Evolutionary conservation across 2,329 filamentous ascomycete species (phyloP).

Genomic region (Emmonsia crescens): DNA sequence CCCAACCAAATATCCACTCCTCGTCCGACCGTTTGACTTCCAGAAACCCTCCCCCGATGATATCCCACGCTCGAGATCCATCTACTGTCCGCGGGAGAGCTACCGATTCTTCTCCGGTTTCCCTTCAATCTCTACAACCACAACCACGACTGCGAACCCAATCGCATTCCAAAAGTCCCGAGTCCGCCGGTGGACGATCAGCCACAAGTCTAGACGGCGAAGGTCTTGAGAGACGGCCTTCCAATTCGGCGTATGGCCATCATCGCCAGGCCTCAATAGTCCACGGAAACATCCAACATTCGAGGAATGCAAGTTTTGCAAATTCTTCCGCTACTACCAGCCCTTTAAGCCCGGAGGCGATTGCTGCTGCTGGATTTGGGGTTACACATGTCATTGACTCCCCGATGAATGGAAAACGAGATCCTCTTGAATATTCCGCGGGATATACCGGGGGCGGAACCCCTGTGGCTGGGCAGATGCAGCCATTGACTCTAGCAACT

Average conservation of each 20-base stretch:
- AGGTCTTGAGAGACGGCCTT: slow-evolving; percentile 32
- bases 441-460: slow-evolving; percentile 27
- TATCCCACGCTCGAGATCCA: slow-evolving; percentile 34
- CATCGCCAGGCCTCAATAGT: slow-evolving; percentile 96
- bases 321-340: slow-evolving; percentile 60
- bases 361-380: slow-evolving; percentile 54
- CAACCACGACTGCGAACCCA: slow-evolving; percentile 27
- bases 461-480: slow-evolving; percentile 26
- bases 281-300: slow-evolving; percentile 79
- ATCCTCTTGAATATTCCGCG: slow-evolving; percentile 23
- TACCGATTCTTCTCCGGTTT: slow-evolving; percentile 25
- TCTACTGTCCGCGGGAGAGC: slow-evolving; percentile 34
- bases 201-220: slow-evolving; percentile 25
- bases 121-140: slow-evolving; percentile 26
- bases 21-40: slow-evolving; percentile 28
- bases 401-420: slow-evolving; percentile 19
- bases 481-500: slow-evolving; percentile 23
- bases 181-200: slow-evolving; percentile 26
- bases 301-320: slow-evolving; percentile 66
- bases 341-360: slow-evolving; percentile 79
- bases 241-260: slow-evolving; percentile 58
- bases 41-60: slow-evolving; percentile 28
- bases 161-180: slow-evolving; percentile 34
- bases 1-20: slow-evolving; percentile 29
- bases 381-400: slow-evolving; percentile 42